These are phyloP conservation scores for Euphorbia lathyris DNA, from an alignment of 345 rosid species.

Conservation along the genomic window DNA sequence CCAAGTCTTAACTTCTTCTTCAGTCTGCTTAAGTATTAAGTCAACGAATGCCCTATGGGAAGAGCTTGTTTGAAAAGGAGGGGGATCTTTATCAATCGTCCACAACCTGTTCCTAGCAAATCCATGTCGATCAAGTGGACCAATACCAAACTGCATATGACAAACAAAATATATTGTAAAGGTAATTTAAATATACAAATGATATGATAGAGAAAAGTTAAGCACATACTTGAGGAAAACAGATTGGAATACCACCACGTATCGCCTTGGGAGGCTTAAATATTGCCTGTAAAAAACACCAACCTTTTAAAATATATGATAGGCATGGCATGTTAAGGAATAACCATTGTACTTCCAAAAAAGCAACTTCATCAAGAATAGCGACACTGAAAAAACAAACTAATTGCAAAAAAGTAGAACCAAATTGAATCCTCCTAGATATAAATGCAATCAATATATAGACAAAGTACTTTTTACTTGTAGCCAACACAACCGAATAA, in stretches of 20 bases:
- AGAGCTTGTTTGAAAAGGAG: slow-evolving; percentile 21
- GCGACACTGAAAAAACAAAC: too few relatives aligned
- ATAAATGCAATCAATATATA: too few relatives aligned
- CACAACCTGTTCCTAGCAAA: slow-evolving; percentile 32
- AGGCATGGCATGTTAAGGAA: neutral
- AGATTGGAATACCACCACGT: slow-evolving; percentile 32
- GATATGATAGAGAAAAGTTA: neutral
- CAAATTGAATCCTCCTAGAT: too few relatives aligned
- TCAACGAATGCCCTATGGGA: slow-evolving; percentile 25
- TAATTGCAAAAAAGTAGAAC: too few relatives aligned
- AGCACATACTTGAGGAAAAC: slow-evolving; percentile 31
- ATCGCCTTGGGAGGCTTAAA: slow-evolving; percentile 29
- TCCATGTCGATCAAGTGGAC: slow-evolving; percentile 31
- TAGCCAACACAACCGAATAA: too few relatives aligned
- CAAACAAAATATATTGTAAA: neutral
- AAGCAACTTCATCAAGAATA: too few relatives aligned
- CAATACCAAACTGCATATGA: slow-evolving; percentile 26
- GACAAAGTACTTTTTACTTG: too few relatives aligned
- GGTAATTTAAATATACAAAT: neutral
- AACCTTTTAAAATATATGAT: neutral
- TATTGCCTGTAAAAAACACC: slow-evolving; percentile 24
- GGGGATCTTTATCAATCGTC: slow-evolving; percentile 28
- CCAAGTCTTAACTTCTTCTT: slow-evolving; percentile 31
- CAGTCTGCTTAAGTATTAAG: slow-evolving; percentile 25
- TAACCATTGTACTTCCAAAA: neutral